These are phyloP conservation scores for Kondoa malvinella DNA, from an alignment of 768 basidiomycete genomes.

Conservation along the genomic window DNA sequence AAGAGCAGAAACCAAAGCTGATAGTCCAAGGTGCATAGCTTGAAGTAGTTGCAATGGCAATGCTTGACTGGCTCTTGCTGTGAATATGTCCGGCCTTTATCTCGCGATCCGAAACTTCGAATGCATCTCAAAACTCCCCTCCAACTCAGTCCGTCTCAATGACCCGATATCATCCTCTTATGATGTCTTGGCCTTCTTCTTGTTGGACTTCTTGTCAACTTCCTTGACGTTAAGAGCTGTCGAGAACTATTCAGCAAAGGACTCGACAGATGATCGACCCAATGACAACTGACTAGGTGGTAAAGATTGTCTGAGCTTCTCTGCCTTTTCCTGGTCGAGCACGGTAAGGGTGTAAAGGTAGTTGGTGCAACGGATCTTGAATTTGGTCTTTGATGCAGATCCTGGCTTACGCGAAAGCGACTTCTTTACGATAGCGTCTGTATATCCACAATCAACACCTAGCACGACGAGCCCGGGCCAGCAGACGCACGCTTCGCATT, in stretches of 20 bases:
- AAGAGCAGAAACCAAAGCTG: not conserved
- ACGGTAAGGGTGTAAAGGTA: constrained; percentile 94
- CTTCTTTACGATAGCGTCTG: constrained; percentile 12
- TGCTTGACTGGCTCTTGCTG: not conserved
- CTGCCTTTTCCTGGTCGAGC: constrained; percentile 94
- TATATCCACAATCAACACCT: not conserved
- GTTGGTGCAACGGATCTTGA: constrained; percentile 93
- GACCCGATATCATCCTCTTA: no score
- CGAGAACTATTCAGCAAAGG: constrained; percentile 1
- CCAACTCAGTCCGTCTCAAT: not conserved
- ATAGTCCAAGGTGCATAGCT: not conserved
- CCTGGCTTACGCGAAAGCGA: constrained; percentile 7
- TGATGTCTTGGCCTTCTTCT: constrained; percentile 41
- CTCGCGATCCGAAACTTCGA: not conserved
- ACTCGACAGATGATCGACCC: not conserved
- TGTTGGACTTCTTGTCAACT: constrained; percentile 49
- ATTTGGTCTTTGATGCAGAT: constrained; percentile 50
- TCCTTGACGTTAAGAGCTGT: constrained; percentile 59
- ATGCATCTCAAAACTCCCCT: not conserved
- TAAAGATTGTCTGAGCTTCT: constrained; percentile 85
- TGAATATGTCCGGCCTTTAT: no score
- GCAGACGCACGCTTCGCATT: constrained; percentile 73
- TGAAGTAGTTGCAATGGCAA: not conserved
- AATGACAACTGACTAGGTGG: constrained; percentile 62
- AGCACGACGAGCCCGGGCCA: not conserved